Percentiles rank a stretch among this genome's conserved stretches.
These are phyloP conservation scores for Trametes cinnabarina DNA, from an alignment of 768 basidiomycete species.

Conservation along the genomic window DNA sequence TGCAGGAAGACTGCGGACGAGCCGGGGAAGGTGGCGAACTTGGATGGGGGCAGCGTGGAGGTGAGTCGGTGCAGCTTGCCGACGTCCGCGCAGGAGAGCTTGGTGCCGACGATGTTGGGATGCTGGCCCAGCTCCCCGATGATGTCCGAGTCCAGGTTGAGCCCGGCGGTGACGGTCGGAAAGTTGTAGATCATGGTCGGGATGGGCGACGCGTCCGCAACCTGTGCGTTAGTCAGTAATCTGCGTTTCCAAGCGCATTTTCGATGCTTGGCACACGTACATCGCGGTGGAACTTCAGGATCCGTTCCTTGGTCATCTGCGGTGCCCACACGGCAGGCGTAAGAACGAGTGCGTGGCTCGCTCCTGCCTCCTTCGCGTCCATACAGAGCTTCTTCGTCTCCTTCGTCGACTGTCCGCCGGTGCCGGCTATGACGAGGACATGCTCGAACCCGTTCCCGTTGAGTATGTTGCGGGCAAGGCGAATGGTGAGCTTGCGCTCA, in stretches of 20 bases:
- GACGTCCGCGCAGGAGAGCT: constrained; percentile 82
- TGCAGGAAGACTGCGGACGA: constrained; percentile 63
- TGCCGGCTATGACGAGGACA: constrained; percentile 75
- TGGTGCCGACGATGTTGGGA: constrained; percentile 84
- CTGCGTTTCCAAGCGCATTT: not conserved
- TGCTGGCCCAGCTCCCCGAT: constrained; percentile 67
- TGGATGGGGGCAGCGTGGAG: constrained; percentile 47
- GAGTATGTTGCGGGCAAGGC: constrained; percentile 65
- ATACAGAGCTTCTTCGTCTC: constrained; percentile 69
- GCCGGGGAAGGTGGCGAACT: constrained; percentile 75
- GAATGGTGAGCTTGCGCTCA: constrained; percentile 63
- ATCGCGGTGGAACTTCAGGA: constrained; percentile 64
- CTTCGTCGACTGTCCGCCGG: constrained; percentile 75
- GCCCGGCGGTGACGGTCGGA: constrained; percentile 74
- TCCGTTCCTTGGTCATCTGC: constrained; percentile 60
- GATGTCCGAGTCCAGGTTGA: constrained; percentile 81
- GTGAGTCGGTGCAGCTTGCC: constrained; percentile 80
- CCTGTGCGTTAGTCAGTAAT: constrained; percentile 37
- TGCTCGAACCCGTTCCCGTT: constrained; percentile 68
- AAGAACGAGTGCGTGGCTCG: constrained; percentile 71
- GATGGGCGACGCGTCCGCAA: constrained; percentile 66
- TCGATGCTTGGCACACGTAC: constrained; percentile 32
- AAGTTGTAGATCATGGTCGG: constrained; percentile 86
- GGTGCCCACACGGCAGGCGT: constrained; percentile 72
- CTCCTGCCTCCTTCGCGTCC: constrained; percentile 81